phyloP scores from a whole-genome alignment of 768 basidiomycete genomes.

The Kwoniella europaea region DNA sequence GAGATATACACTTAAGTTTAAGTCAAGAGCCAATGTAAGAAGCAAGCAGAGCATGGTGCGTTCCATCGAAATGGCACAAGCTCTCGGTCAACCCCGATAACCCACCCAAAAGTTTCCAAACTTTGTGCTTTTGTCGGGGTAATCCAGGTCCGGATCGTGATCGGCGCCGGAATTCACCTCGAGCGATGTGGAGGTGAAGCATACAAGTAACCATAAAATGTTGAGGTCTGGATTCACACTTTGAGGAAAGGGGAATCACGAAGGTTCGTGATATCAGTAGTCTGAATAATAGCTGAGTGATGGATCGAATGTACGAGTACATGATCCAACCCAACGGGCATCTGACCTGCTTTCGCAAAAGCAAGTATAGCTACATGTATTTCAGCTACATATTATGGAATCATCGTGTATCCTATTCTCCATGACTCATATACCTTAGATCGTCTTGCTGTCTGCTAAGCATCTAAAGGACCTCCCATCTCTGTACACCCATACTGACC shows the following conservation, averaged over 20 bases:
- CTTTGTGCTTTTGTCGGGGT: background rate
- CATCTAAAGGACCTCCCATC: constrained; percentile 58
- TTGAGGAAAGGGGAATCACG: no score
- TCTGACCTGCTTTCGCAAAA: background rate
- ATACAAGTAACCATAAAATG: background rate
- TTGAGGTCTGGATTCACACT: background rate
- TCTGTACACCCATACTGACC: constrained; percentile 56
- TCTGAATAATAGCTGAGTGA: no score
- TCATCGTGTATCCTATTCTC: background rate
- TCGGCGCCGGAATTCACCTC: constrained; percentile 5
- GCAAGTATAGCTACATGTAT: constrained; percentile 10
- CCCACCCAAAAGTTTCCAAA: no score
- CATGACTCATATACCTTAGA: background rate
- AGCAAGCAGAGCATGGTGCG: no score
- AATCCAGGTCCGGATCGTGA: background rate
- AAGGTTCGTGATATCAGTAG: no score
- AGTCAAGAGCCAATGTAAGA: no score
- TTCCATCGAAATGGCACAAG: no score
- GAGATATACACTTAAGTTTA: no score
- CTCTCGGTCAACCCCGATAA: background rate
- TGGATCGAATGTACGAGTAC: no score
- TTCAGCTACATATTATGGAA: background rate
- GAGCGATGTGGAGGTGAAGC: background rate
- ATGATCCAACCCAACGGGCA: background rate
- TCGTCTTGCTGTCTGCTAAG: background rate